Percentiles rank a stretch among this genome's conserved stretches.
Conservation (phyloP, 257 asterid species). For the Nyctanthes arbortristis region DNA sequence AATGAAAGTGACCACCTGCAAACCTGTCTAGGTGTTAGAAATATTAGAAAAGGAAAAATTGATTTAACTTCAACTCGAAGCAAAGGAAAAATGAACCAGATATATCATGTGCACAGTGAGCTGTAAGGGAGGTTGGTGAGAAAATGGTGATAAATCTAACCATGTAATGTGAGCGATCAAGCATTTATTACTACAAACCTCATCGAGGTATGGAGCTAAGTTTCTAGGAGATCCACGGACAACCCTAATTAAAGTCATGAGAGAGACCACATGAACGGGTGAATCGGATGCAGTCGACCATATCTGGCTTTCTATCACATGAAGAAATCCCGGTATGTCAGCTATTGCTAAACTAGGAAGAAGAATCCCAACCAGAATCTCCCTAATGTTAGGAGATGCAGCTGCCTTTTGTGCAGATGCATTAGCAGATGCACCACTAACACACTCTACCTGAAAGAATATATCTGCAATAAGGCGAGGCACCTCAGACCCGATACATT, state of each 20-base stretch:
- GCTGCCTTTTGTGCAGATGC: slow-evolving; percentile 41
- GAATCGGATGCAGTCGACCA: slow-evolving; percentile 99
- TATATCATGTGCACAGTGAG: neutral
- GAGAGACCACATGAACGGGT: slow-evolving; percentile 86
- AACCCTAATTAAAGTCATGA: slow-evolving; percentile 82
- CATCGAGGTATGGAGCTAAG: slow-evolving; percentile 81
- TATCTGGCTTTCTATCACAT: slow-evolving; percentile 85
- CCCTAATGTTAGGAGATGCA: slow-evolving; percentile 57
- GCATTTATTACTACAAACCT: slow-evolving; percentile 63
- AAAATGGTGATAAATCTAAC: neutral
- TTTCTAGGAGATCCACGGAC: slow-evolving; percentile 88
- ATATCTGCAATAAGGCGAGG: slow-evolving; percentile 79
- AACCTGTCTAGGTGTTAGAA: slow-evolving; percentile 84
- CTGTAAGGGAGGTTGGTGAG: neutral
- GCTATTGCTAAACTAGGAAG: slow-evolving; percentile 97
- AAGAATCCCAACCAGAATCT: slow-evolving; percentile 74
- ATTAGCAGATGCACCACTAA: slow-evolving; percentile 61
- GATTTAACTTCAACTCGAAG: slow-evolving; percentile 15
- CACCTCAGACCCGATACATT: slow-evolving; percentile 72
- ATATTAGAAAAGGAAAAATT: slow-evolving; percentile 29
- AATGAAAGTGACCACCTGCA: slow-evolving; percentile 89
- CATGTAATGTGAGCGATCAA: slow-evolving; percentile 16
- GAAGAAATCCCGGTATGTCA: slow-evolving; percentile 77
- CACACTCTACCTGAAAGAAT: slow-evolving; percentile 96
- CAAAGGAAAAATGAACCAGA: slow-evolving; percentile 16